phyloP scores from a whole-genome alignment of 805 yeast species.

The Candida nanaspora region DNA sequence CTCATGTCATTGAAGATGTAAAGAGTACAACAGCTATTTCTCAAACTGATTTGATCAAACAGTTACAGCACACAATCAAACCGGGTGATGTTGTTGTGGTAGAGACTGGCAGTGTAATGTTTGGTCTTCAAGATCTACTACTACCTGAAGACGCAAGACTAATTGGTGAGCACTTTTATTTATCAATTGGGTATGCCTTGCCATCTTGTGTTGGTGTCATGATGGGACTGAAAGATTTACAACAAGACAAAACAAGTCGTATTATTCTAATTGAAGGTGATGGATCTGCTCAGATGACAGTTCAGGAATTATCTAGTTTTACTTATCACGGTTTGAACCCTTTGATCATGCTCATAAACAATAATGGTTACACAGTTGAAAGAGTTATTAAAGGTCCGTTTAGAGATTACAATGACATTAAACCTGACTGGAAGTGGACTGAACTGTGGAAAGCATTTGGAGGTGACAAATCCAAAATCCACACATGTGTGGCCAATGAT shows the following conservation, averaged over 20 bases:
- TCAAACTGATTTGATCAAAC: constrained; percentile 36
- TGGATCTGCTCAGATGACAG: constrained; percentile 49
- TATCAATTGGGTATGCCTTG: constrained; percentile 45
- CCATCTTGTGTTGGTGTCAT: constrained; percentile 44
- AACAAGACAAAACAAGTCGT: constrained; percentile 22
- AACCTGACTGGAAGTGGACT: constrained; percentile 56
- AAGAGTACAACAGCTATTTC: constrained; percentile 31
- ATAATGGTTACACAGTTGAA: constrained; percentile 46
- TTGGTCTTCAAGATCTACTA: constrained; percentile 31
- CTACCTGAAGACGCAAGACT: constrained; percentile 29
- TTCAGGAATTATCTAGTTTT: constrained; percentile 40
- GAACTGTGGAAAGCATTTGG: constrained; percentile 61
- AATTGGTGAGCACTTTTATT: constrained; percentile 35
- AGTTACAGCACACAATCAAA: constrained; percentile 25
- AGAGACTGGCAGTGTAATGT: constrained; percentile 41
- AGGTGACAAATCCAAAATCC: constrained; percentile 30
- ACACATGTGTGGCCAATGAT: constrained; percentile 27
- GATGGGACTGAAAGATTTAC: constrained; percentile 35
- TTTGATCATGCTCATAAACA: constrained; percentile 38
- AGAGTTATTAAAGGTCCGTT: constrained; percentile 42
- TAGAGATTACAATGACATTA: constrained; percentile 43
- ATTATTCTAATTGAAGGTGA: constrained; percentile 42
- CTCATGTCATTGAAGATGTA: constrained; percentile 9
- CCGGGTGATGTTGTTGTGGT: constrained; percentile 34
- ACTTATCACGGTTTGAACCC: constrained; percentile 34